phyloP scores from a whole-genome alignment of 2,329 filamentous ascomycete genomes.

The Fusarium graminum region DNA sequence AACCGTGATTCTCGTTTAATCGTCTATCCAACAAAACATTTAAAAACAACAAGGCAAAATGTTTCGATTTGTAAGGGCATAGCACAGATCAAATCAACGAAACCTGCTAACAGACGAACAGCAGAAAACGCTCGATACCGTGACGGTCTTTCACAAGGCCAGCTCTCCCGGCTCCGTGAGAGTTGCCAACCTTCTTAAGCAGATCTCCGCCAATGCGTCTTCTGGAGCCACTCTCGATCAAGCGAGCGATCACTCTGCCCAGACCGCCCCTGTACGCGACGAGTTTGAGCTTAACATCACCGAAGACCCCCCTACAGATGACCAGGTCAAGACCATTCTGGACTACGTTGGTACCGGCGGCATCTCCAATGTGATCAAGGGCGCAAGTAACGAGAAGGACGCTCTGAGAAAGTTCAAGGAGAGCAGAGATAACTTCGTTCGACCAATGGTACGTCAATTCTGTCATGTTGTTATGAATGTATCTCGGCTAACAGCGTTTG shows the following conservation, averaged over 20 bases:
- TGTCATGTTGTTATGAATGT: background rate
- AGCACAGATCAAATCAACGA: background rate
- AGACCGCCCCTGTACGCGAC: conserved; percentile 66
- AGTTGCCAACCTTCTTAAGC: conserved; percentile 82
- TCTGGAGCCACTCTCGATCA: conserved; percentile 80
- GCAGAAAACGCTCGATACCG: conserved; percentile 87
- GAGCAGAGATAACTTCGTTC: conserved; percentile 75
- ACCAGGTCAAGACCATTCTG: conserved; percentile 86
- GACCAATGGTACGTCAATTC: conserved; percentile 75
- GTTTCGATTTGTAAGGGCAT: conserved; percentile 62
- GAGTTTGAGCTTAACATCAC: conserved; percentile 91
- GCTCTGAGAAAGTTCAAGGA: conserved; percentile 84
- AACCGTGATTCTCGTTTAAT: conserved; percentile 13
- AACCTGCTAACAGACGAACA: conserved; percentile 54
- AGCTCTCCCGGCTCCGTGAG: conserved; percentile 78
- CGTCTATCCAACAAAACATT: conserved; percentile 12
- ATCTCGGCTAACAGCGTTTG: conserved; percentile 18
- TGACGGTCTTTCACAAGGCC: conserved; percentile 96
- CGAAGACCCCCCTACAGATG: conserved; percentile 81
- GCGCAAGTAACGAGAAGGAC: conserved; percentile 79
- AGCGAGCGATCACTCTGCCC: conserved; percentile 77
- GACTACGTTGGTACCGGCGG: conserved; percentile 79
- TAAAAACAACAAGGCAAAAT: conserved; percentile 50
- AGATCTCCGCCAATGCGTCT: conserved; percentile 77
- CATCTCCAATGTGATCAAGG: conserved; percentile 74